A percentile compares a stretch with the other conserved stretches of the same genome.
These are phyloP conservation scores for Lactarius deliciosus DNA, from an alignment of 768 basidiomycete species.

Conservation along the genomic window DNA sequence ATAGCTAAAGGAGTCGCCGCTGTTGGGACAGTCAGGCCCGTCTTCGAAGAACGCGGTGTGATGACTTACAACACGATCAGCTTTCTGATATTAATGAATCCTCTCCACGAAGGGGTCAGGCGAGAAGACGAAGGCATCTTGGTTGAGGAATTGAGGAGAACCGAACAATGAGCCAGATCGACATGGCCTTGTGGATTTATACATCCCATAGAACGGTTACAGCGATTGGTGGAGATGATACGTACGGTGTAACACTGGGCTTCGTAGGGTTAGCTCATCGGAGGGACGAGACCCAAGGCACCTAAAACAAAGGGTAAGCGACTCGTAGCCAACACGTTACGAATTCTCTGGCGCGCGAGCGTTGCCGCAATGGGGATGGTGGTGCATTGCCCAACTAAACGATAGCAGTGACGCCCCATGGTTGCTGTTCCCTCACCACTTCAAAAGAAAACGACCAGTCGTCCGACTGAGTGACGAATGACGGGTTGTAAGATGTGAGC, in stretches of 20 bases:
- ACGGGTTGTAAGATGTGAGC: not conserved
- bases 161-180: not conserved
- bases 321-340: slow-evolving; percentile 8
- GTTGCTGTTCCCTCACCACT: not conserved
- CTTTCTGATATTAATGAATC: slow-evolving; percentile 20
- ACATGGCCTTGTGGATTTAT: slow-evolving; percentile 6
- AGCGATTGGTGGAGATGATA: not conserved
- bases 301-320: not conserved
- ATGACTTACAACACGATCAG: slow-evolving; percentile 26
- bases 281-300: too few species aligned
- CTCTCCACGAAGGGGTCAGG: slow-evolving; percentile 26
- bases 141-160: slow-evolving; percentile 8
- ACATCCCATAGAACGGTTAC: not conserved
- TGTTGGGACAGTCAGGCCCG: slow-evolving; percentile 5
- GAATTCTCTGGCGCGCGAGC: not conserved
- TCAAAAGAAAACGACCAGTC: not conserved
- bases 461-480: not conserved
- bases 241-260: not conserved
- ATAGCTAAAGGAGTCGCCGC: slow-evolving; percentile 27
- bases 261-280: not conserved
- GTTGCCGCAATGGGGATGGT: not conserved
- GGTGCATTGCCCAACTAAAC: not conserved
- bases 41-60: not conserved
- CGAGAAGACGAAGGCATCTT: slow-evolving; percentile 21
- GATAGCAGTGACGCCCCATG: not conserved